Percentiles rank a stretch among this genome's conserved stretches.
phyloP scores from a whole-genome alignment of 805 yeast species.

The baker's yeast (Saccharomyces cerevisiae) region DNA sequence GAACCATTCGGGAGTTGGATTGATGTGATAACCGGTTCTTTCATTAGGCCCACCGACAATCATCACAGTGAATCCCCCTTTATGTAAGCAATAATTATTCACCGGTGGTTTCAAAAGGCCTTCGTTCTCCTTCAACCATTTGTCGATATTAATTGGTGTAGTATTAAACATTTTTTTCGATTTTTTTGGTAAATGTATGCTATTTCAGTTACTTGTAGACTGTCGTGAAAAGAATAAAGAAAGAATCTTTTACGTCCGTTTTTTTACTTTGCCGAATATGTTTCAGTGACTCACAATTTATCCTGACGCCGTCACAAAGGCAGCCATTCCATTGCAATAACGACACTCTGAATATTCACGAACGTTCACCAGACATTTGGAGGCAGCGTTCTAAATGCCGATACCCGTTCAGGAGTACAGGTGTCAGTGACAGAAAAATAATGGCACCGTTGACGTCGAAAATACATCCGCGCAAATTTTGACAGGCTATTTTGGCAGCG shows the following conservation, averaged over 20 bases:
- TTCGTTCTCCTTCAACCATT: slow-evolving; percentile 73
- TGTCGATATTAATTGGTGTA: slow-evolving; percentile 62
- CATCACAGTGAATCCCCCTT: slow-evolving; percentile 92
- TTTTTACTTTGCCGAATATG: background rate
- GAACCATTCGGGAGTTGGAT: slow-evolving; percentile 92
- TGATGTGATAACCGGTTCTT: slow-evolving; percentile 86
- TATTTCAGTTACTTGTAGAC: background rate
- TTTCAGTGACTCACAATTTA: background rate
- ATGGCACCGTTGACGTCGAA: background rate
- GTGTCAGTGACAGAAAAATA: background rate
- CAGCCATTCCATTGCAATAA: background rate
- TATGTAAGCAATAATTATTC: slow-evolving; percentile 79
- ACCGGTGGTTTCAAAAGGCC: slow-evolving; percentile 84
- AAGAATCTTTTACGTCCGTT: slow-evolving; percentile 2
- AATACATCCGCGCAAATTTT: background rate
- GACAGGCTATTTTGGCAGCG: background rate
- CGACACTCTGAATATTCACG: background rate
- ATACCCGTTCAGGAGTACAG: background rate
- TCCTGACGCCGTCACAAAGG: background rate
- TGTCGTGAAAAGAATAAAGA: background rate
- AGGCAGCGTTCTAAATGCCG: background rate
- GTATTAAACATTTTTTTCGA: slow-evolving; percentile 13
- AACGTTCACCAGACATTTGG: background rate
- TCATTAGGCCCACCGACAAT: slow-evolving; percentile 94
- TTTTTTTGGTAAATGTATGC: background rate